These are phyloP conservation scores for Plenodomus biglobosus DNA, from an alignment of 2,329 filamentous ascomycete species.

Conservation along the genomic window DNA sequence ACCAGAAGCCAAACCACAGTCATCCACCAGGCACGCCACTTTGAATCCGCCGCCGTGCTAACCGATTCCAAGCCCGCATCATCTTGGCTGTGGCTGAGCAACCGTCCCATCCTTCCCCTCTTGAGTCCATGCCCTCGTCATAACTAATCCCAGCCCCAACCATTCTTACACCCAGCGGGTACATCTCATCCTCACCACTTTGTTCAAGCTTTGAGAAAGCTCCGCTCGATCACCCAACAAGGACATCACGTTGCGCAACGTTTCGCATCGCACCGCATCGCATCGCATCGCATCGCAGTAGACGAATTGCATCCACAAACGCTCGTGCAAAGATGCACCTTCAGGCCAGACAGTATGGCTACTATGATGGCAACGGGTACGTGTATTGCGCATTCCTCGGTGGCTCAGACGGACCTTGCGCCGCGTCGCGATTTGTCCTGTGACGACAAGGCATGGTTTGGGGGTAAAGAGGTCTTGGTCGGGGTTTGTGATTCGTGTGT, in stretches of 20 bases:
- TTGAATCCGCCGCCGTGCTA: constrained; percentile 10
- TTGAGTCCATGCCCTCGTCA: constrained; percentile 11
- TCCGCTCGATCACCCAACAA: too few relatives aligned
- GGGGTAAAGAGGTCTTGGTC: too few relatives aligned
- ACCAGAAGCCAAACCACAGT: too few relatives aligned
- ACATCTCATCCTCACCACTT: constrained; percentile 11
- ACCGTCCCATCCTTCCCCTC: constrained; percentile 9
- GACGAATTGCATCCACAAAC: background rate
- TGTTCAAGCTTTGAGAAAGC: too few relatives aligned
- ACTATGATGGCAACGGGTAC: constrained; percentile 22
- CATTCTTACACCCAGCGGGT: background rate
- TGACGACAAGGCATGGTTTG: too few relatives aligned
- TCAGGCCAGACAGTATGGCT: constrained; percentile 21
- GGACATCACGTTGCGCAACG: too few relatives aligned
- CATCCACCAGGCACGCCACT: too few relatives aligned
- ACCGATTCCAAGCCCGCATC: constrained; percentile 3
- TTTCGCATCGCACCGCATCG: too few relatives aligned
- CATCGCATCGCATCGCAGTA: too few relatives aligned
- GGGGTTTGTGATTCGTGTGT: background rate
- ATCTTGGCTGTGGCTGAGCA: constrained; percentile 19
- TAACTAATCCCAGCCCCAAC: background rate
- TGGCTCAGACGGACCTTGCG: constrained; percentile 1
- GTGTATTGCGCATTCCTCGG: constrained; percentile 9
- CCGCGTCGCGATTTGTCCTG: background rate
- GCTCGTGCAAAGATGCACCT: constrained; percentile 20